Conservation (phyloP, 208 protist species). For the Borovskyia barvae region DNA sequence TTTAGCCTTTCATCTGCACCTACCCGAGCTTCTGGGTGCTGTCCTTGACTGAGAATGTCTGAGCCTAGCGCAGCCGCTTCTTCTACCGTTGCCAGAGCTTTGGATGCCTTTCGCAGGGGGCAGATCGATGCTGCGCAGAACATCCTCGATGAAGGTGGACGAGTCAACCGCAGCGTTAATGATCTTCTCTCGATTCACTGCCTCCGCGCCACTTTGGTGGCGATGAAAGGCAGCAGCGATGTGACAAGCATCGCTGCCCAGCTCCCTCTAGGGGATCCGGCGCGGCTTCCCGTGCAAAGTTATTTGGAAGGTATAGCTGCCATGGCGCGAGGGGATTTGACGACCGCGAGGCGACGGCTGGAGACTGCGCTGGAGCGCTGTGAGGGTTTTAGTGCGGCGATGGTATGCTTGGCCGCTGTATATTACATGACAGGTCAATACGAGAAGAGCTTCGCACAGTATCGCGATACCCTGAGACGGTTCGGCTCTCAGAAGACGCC, state of each 20-base stretch:
- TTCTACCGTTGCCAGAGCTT: too few relatives aligned
- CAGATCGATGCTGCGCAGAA: conserved; percentile 42
- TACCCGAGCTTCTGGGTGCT: too few relatives aligned
- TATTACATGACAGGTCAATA: conserved; percentile 63
- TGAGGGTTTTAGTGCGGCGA: conserved; percentile 53
- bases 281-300: conserved; percentile 35
- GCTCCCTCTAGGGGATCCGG: conserved; percentile 9
- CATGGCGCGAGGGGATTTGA: conserved; percentile 54
- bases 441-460: conserved; percentile 72
- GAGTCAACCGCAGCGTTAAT: conserved; percentile 31
- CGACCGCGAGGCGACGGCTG: conserved; percentile 63
- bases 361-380: conserved; percentile 53
- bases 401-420: conserved; percentile 68
- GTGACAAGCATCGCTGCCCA: conserved; percentile 13
- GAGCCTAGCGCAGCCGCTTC: too few relatives aligned
- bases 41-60: too few relatives aligned
- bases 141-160: conserved; percentile 43
- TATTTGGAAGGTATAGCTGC: conserved; percentile 78
- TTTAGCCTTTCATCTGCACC: too few relatives aligned
- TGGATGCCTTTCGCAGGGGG: conserved; percentile 52
- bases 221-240: conserved; percentile 66
- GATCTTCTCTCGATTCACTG: conserved; percentile 63
- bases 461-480: conserved; percentile 58
- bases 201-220: conserved; percentile 68
- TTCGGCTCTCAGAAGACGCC: conserved; percentile 60